Conservation (phyloP, 179 eudicot species). For the Beta lomatogona region DNA sequence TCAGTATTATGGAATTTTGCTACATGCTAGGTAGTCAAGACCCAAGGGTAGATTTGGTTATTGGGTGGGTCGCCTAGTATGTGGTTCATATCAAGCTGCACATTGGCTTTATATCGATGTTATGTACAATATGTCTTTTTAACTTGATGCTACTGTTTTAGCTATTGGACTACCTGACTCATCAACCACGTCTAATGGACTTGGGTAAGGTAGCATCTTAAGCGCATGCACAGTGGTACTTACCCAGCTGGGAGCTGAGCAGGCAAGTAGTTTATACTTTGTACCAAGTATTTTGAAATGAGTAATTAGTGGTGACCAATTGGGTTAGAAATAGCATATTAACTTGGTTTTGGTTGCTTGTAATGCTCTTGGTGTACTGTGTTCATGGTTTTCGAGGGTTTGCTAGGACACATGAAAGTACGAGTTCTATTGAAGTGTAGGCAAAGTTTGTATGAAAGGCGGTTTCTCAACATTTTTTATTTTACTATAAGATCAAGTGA, state of each 20-base stretch:
- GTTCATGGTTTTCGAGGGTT: not conserved
- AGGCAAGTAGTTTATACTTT: not conserved
- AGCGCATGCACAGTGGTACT: not conserved
- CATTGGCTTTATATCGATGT: no score
- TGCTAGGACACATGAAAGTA: not conserved
- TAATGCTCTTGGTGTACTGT: not conserved
- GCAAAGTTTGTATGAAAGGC: not conserved
- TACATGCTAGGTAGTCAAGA: not conserved
- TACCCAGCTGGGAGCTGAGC: not conserved
- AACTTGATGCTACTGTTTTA: no score
- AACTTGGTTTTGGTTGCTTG: not conserved
- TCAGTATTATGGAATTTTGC: not conserved
- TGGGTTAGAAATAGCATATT: not conserved
- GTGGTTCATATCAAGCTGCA: no score
- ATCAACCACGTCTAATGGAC: not conserved
- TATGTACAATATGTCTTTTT: no score
- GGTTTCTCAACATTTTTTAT: not conserved
- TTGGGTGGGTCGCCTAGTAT: no score
- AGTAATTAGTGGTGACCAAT: not conserved
- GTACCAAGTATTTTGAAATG: not conserved
- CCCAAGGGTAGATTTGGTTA: no score
- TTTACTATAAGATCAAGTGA: no score
- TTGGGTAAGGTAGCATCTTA: constrained; percentile 4
- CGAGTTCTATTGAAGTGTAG: not conserved
- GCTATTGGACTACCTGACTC: no score